A percentile compares a stretch with the other conserved stretches of the same genome.
These are phyloP conservation scores for Claviceps lovelessii DNA, from an alignment of 2,329 filamentous ascomycete species.

Conservation along the genomic window DNA sequence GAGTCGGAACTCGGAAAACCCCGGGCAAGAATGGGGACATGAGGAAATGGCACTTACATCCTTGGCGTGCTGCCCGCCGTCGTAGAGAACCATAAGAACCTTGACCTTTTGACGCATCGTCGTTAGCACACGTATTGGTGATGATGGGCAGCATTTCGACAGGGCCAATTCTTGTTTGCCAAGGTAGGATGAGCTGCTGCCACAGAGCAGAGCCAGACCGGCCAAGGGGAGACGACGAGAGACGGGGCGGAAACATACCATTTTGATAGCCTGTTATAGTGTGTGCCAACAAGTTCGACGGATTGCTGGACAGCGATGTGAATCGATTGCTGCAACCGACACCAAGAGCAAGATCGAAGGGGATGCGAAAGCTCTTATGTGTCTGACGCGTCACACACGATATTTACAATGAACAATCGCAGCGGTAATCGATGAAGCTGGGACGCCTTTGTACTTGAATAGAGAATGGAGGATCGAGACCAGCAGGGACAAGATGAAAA, in stretches of 20 bases:
- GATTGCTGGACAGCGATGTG: background rate
- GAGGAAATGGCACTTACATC: slow-evolving; percentile 42
- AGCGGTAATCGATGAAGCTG: background rate
- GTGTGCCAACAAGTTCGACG: background rate
- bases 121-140: slow-evolving; percentile 38
- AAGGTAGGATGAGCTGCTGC: slow-evolving; percentile 2
- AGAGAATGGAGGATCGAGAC: background rate
- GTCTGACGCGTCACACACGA: background rate
- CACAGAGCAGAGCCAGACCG: slow-evolving; percentile 12
- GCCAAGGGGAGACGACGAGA: slow-evolving; percentile 13
- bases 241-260: slow-evolving; percentile 19
- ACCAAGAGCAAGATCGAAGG: background rate
- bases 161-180: slow-evolving; percentile 1
- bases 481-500: background rate
- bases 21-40: no score
- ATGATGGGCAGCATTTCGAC: slow-evolving; percentile 21
- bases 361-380: background rate
- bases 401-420: background rate
- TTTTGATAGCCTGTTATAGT: slow-evolving; percentile 6
- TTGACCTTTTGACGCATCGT: slow-evolving; percentile 56
- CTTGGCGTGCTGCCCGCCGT: slow-evolving; percentile 77
- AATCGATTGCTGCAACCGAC: background rate
- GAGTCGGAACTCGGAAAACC: background rate
- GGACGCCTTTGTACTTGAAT: background rate
- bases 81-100: slow-evolving; percentile 87